Conservation (phyloP, 768 basidiomycete species). For the Auricularia sp. region DNA sequence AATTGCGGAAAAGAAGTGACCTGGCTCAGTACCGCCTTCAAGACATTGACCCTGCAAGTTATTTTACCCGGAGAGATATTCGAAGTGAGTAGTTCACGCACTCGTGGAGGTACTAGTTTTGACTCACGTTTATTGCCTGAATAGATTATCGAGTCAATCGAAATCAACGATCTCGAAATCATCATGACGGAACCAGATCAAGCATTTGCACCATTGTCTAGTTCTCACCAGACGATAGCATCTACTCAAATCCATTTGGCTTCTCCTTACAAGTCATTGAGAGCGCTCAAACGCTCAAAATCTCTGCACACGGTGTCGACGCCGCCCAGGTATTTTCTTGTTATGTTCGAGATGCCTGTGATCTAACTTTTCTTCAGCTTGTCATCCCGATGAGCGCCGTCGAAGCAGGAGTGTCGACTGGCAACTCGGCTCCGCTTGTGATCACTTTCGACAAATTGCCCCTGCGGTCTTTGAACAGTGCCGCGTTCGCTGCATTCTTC, state of each 20-base stretch:
- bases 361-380: conserved; percentile 28
- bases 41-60: conserved; percentile 52
- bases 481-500: conserved; percentile 47
- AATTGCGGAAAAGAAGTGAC: conserved; percentile 41
- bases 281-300: conserved; percentile 43
- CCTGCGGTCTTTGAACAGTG: conserved; percentile 45
- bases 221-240: conserved; percentile 45
- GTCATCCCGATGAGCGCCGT: conserved; percentile 38
- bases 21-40: conserved; percentile 65
- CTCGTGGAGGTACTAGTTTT: too few species aligned
- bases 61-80: conserved; percentile 52
- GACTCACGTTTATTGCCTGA: background rate
- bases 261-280: conserved; percentile 59
- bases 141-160: conserved; percentile 55
- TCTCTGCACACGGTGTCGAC: conserved; percentile 38
- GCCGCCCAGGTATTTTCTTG: conserved; percentile 39
- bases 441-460: conserved; percentile 49
- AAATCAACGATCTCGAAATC: conserved; percentile 46
- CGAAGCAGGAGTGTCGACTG: conserved; percentile 57
- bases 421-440: conserved; percentile 49
- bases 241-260: conserved; percentile 68
- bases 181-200: conserved; percentile 42
- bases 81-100: conserved; percentile 23
- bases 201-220: conserved; percentile 49
- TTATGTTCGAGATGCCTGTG: background rate